Evolutionary conservation across 352 stramenopile genomes (phyloP).

Genomic region (Phytophthora constricta): DNA sequence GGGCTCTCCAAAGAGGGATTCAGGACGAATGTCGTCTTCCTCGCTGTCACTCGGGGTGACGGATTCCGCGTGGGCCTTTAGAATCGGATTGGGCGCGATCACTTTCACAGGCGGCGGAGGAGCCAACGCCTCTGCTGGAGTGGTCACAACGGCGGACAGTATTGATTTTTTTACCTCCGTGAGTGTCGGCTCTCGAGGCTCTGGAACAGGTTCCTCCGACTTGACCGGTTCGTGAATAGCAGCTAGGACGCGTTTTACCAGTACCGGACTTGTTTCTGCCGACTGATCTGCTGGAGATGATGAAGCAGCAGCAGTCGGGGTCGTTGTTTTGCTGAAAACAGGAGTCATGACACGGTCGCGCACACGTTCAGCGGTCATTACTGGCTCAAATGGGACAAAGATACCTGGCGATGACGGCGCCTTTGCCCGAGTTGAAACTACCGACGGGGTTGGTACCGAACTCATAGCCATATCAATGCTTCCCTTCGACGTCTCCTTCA

Average conservation of each 20-base stretch:
- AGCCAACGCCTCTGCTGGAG: neutral
- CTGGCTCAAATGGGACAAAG: too few species aligned
- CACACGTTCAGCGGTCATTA: too few species aligned
- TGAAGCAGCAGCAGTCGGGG: neutral
- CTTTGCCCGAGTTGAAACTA: too few species aligned
- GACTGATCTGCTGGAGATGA: neutral
- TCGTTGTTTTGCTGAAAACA: neutral
- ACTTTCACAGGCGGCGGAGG: neutral
- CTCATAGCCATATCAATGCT: neutral
- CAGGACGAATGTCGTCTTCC: constrained; percentile 17
- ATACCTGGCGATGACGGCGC: too few species aligned
- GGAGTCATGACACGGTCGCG: neutral
- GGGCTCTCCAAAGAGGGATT: constrained; percentile 33
- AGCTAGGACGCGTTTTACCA: neutral
- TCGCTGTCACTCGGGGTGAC: constrained; percentile 20
- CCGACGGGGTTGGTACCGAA: too few species aligned
- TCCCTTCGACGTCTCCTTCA: neutral
- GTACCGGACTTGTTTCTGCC: neutral
- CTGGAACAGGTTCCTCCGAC: constrained; percentile 17
- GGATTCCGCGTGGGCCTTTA: constrained; percentile 6
- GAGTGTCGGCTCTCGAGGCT: constrained; percentile 9
- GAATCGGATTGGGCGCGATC: neutral
- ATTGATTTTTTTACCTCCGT: neutral
- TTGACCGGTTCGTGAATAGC: neutral
- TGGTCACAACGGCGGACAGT: constrained; percentile 11